Conservation (phyloP, 495 filamentous ascomycete genomes). For the Durotheca rogersii region DNA sequence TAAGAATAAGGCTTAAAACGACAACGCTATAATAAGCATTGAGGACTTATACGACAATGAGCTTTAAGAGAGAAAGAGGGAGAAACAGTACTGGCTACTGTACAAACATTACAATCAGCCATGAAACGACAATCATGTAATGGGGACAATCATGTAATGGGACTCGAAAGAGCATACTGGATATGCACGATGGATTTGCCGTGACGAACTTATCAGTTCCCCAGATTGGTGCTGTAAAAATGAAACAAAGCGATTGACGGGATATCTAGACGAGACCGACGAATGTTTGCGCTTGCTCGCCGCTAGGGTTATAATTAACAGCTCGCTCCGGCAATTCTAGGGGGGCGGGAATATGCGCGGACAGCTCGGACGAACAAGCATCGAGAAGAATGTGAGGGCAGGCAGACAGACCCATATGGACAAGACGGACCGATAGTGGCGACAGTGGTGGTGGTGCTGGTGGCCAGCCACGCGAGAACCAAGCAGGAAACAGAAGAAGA, state of each 20-base stretch:
- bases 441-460: background rate
- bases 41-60: no score
- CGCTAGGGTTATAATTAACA: constrained; percentile 22
- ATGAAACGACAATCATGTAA: constrained; percentile 1
- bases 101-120: constrained; percentile 7
- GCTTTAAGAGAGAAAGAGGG: background rate
- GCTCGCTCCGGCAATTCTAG: constrained; percentile 11
- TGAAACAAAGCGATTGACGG: constrained; percentile 14
- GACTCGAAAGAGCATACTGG: no score
- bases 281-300: constrained; percentile 5
- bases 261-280: constrained; percentile 7
- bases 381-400: constrained; percentile 24
- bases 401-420: background rate
- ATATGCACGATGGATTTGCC: no score
- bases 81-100: constrained; percentile 18
- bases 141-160: no score
- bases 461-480: constrained; percentile 1
- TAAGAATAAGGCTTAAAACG: no score
- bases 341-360: constrained; percentile 6
- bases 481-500: constrained; percentile 17
- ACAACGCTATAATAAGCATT: no score
- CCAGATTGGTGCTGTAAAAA: constrained; percentile 9
- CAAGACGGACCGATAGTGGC: constrained; percentile 2
- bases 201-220: constrained; percentile 12
- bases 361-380: constrained; percentile 28